Percentiles rank a stretch among this genome's conserved stretches.
phyloP scores from a whole-genome alignment of 768 basidiomycete genomes.

The Pulveroboletus sp. region DNA sequence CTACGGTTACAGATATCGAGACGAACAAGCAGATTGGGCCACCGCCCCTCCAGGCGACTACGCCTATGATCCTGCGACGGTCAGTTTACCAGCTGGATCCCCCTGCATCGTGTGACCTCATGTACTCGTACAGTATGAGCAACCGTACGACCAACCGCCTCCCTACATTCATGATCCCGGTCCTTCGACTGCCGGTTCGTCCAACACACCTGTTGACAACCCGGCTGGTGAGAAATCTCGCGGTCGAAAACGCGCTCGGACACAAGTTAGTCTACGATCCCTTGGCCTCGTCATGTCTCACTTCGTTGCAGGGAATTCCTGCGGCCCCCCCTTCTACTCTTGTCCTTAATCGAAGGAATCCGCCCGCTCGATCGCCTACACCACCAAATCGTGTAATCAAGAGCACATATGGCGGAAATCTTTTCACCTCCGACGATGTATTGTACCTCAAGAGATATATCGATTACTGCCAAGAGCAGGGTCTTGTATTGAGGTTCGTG shows the following conservation, averaged over 20 bases:
- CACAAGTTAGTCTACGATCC: slow-evolving; percentile 39
- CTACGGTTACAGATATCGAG: slow-evolving; percentile 61
- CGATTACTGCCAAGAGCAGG: slow-evolving; percentile 86
- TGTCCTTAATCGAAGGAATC: slow-evolving; percentile 60
- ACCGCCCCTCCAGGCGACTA: slow-evolving; percentile 43
- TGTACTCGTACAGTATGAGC: slow-evolving; percentile 44
- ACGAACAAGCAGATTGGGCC: slow-evolving; percentile 52
- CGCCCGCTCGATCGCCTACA: slow-evolving; percentile 75
- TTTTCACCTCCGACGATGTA: slow-evolving; percentile 83
- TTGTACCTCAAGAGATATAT: slow-evolving; percentile 83
- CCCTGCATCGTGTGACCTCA: slow-evolving; percentile 3
- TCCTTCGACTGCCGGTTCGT: slow-evolving; percentile 42
- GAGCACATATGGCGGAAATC: slow-evolving; percentile 85
- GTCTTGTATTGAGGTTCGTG: slow-evolving; percentile 68
- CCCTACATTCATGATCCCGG: slow-evolving; percentile 55
- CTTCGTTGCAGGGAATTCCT: slow-evolving; percentile 45
- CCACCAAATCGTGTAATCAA: slow-evolving; percentile 81
- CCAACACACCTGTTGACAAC: slow-evolving; percentile 27
- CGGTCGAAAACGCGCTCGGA: slow-evolving; percentile 66
- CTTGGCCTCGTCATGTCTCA: slow-evolving; percentile 1
- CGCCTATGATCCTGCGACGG: slow-evolving; percentile 49
- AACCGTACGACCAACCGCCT: slow-evolving; percentile 51
- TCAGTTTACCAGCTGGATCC: slow-evolving; percentile 27
- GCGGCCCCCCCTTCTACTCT: slow-evolving; percentile 64
- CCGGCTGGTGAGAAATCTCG: slow-evolving; percentile 44